Evolutionary conservation across 257 asterid species (phyloP), one percentile per base, ranked within the genome.

Genomic region (Leonotis leonurus): DNA sequence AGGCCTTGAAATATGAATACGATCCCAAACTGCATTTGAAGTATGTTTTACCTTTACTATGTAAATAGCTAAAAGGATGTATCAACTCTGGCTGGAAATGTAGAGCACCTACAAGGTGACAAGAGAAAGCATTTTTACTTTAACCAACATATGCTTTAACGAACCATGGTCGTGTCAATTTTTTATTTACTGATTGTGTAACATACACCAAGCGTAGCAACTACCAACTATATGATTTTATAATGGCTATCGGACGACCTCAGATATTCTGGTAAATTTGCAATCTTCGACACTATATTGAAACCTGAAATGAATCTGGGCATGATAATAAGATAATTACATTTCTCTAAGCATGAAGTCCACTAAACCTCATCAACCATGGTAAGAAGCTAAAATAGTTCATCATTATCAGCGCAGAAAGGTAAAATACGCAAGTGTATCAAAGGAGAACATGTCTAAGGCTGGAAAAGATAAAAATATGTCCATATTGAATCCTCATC

Each of bases 291-390:
- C 22, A 45, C n/a, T n/a, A n/a, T n/a, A n/a, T n/a, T n/a, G n/a
- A n/a, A n/a, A n/a, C n/a, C n/a, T n/a, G n/a, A n/a, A n/a, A 35
- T 14, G 26, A 43, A 12, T 14, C 8, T 40, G 41, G 65, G 44
- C 69, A 43, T 35, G 12, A 41, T 14, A 32, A 60, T 44, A 49
- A 45, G 35, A 25, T 62, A 73, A 56, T 68, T 68, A 56, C 71
- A 63, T 32, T 56, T 55, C 22, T 46, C 60, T 30, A 18, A 46
- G 39, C 52, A 51, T 60, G 37, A 46, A 22, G 45, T 68, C 56
- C 40, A 32, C 56, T 62, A 57, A 30, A 29, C 43, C 56, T 56
- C 36, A 67, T 26, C 12, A 62, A 54, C 54, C 70, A 52, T 43
- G 17, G 53, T 21, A 24, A 53, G 35, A 27, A 8, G 65, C 59